phyloP scores from a whole-genome alignment of 371 early-diverging fungal species.

The Syncephalastrum contaminatum region DNA sequence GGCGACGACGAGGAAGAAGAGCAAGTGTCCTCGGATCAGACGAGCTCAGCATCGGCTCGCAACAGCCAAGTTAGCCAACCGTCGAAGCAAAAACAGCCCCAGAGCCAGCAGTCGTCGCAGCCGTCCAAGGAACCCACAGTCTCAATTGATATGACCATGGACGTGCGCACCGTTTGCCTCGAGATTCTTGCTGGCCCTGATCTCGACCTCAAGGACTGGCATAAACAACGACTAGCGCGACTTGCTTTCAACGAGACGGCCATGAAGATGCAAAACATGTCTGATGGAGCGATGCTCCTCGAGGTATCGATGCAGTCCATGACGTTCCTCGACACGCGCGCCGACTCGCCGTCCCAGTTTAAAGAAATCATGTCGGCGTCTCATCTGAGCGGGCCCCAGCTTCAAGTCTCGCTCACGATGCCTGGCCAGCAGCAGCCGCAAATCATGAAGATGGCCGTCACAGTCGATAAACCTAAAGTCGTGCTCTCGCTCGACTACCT shows the following conservation, averaged over 20 bases:
- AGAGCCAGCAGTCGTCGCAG: background rate
- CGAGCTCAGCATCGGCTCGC: constrained; percentile 1
- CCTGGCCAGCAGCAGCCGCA: constrained; percentile 17
- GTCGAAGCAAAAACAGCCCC: background rate
- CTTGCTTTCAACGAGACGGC: constrained; percentile 55
- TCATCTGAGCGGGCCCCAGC: constrained; percentile 67
- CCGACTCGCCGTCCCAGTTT: constrained; percentile 72
- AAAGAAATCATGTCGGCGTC: constrained; percentile 79
- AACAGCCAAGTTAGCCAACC: background rate
- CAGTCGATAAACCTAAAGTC: constrained; percentile 81
- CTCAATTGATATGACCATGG: constrained; percentile 22
- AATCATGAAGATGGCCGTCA: constrained; percentile 58
- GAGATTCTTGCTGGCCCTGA: constrained; percentile 62
- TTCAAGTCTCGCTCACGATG: constrained; percentile 48
- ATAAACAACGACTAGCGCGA: constrained; percentile 37
- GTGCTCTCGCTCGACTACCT: constrained; percentile 83
- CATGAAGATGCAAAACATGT: constrained; percentile 64
- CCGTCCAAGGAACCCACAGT: constrained; percentile 1
- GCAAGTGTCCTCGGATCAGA: background rate
- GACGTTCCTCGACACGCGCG: constrained; percentile 78
- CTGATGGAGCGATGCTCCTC: constrained; percentile 67
- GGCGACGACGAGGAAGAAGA: constrained; percentile 13
- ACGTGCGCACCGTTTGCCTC: constrained; percentile 23
- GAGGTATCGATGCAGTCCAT: constrained; percentile 75
- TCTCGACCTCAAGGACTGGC: constrained; percentile 17